Evolutionary conservation across 805 yeast species (phyloP), one percentile per base, ranked within the genome.

Genomic region (Sporopachydermia lactativora): DNA sequence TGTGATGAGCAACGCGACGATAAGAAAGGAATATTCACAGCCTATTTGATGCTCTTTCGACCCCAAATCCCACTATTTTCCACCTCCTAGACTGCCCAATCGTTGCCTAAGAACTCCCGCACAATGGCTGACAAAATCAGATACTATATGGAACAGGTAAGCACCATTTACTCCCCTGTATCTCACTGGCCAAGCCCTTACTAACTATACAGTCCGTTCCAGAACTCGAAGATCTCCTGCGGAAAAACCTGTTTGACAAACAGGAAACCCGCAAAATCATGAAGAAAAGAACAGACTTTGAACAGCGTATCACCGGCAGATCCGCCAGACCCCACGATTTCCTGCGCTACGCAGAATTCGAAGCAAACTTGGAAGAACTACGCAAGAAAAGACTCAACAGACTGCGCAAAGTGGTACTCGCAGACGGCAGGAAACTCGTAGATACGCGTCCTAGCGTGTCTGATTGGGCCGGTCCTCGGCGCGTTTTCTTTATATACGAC

Each of bases 201-300:
- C n/a, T n/a, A n/a, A n/a, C n/a, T n/a, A n/a, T 6, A 3, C 76
- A 68, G 64, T 73, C 86, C 3, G 86, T 88, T 53, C 95, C 95
- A 0, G 99, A 92, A 59, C 68, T 92, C 41, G 89, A 88, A 52
- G 98, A 89, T 52, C 70, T 92, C 24, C 76, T 79, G 44, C 73
- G 73, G 43, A 80, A 83, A 52, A 86, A 86, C 3, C 66, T 92
- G 3, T 92, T 92, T 58, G 79, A 76, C 35, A 13, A 14, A 24
- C 73, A 72, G 49, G 98, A 92, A 60, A 75, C 86, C 48, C 76
- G 79, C 35, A 69, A 71, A 65, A 80, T 92, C 41, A 84, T 89
- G 85, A 78, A 92, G 61, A 74, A 86, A 54, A 73, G 98, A 62
- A 89, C 96, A 0, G 96, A 88, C 60, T 92, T 86, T 52, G 99